Percentiles rank a stretch among this genome's conserved stretches.
These are phyloP conservation scores for Sclerotinia trifoliorum DNA, from an alignment of 2,329 filamentous ascomycete species.

Conservation along the genomic window DNA sequence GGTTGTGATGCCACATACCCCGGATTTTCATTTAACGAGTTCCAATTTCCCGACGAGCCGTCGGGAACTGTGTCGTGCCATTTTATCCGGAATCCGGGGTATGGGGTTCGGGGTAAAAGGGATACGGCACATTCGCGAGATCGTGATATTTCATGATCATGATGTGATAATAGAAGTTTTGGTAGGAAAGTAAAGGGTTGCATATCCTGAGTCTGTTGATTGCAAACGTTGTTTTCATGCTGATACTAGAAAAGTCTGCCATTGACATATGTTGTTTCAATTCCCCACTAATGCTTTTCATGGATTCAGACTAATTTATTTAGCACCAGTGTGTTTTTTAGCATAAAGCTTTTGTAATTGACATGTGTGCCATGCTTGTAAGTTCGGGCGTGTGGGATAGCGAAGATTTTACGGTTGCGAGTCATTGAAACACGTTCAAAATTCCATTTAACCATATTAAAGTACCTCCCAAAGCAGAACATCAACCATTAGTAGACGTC, in stretches of 20 bases:
- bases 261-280: neutral
- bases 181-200: neutral
- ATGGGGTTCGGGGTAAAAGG: neutral
- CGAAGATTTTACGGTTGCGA: neutral
- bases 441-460: neutral
- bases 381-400: neutral
- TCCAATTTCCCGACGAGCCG: constrained; percentile 28
- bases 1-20: constrained; percentile 10
- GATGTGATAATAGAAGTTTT: neutral
- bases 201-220: neutral
- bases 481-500: no score
- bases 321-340: neutral
- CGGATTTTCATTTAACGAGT: constrained; percentile 22
- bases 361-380: neutral
- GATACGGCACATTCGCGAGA: neutral
- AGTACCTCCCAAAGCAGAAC: neutral
- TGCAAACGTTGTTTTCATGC: neutral
- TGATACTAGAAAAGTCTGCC: neutral
- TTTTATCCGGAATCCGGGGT: constrained; percentile 16
- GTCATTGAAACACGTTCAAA: neutral
- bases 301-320: neutral
- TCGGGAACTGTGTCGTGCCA: constrained; percentile 16
- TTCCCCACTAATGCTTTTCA: neutral
- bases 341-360: neutral
- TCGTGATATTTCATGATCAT: neutral